Base-by-base conservation (phyloP, 108 stramenopile species). In the Fistulifera pelliculosa region DNA sequence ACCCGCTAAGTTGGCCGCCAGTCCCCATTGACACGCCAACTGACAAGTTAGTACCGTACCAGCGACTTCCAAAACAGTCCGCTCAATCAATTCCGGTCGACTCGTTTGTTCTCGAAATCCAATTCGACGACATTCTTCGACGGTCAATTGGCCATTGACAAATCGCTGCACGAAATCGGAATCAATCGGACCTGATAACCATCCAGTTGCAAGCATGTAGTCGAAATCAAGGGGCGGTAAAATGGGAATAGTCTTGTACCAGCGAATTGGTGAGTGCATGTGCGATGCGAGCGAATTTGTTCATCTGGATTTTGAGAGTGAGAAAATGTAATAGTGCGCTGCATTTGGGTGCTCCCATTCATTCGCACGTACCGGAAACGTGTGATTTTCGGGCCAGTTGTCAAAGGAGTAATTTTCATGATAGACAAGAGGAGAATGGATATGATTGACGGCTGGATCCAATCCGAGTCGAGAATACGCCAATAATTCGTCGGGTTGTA, bases 1-100 rank as follows among this genome's bases (percentile, higher is more conserved):
- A 1, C 90, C 90, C 12, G 81, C 84, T 17, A 84, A 27, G 66
- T 87, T 79, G 47, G 79, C 66, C 3, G 90, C 81, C 41, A 87
- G 56, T 10, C 90, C 90, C 64, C 81, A 74, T 44, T 66, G 56
- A 51, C 76, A 65, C 22, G 90, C 90, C 55, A 86, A 61, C 27
- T 86, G 76, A 13, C 71, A 65, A 0, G 90, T 71, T 35, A 83
- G 41, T 0, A 87, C 53, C 16, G 90, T 92, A 12, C 85, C 90
- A 1, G 69, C 80, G 10, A 86, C 78, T 67, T 90, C 88, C 50
- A 85, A 45, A 6, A 83, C 54, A 17, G 88, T 85, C 21, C 88
- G 70, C 53, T 70, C 65, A 16, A 88, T 77, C 3, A 88, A 60
- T 52, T 70, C 75, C n/a, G 75, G 72, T 22, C 74, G 75, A 39